phyloP scores from a whole-genome alignment of 2,329 filamentous ascomycete genomes.

The Alternaria alternata region DNA sequence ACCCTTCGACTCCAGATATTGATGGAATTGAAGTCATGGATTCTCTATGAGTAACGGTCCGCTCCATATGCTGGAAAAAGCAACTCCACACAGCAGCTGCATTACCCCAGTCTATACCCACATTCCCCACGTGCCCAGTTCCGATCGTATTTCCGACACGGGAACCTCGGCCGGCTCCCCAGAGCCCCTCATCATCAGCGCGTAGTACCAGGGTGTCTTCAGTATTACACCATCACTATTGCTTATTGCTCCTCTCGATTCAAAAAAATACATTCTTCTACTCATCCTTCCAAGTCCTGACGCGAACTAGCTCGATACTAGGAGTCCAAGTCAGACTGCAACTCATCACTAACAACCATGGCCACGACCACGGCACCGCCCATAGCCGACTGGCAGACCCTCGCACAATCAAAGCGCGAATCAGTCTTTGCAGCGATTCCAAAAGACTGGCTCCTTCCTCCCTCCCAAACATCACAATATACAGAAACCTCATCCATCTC shows the following conservation, averaged over 20 bases:
- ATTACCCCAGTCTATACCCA: slow-evolving; percentile 5
- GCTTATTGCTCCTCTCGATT: not conserved
- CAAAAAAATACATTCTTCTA: not conserved
- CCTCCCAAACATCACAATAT: slow-evolving; percentile 27
- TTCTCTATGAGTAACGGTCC: not conserved
- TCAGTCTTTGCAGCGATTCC: slow-evolving; percentile 42
- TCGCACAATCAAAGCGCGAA: slow-evolving; percentile 43
- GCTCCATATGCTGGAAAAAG: not conserved
- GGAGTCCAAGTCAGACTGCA: not conserved
- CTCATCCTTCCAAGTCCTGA: not conserved
- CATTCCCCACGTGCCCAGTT: slow-evolving; percentile 3
- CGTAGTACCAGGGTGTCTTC: not conserved
- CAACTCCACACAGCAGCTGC: not conserved
- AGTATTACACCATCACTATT: not conserved
- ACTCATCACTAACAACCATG: not conserved
- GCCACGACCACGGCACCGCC: slow-evolving; percentile 9
- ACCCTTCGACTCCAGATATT: not conserved
- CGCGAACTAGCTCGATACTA: not conserved
- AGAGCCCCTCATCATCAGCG: slow-evolving; percentile 4
- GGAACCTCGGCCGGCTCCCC: slow-evolving; percentile 19
- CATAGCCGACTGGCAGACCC: slow-evolving; percentile 40
- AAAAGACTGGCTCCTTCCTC: slow-evolving; percentile 41
- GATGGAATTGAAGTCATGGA: not conserved
- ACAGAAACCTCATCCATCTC: slow-evolving; percentile 29
- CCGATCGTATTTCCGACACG: slow-evolving; percentile 8